These are phyloP conservation scores for Paecilomyces formosus DNA, from an alignment of 2,329 filamentous ascomycete species.

Conservation along the genomic window DNA sequence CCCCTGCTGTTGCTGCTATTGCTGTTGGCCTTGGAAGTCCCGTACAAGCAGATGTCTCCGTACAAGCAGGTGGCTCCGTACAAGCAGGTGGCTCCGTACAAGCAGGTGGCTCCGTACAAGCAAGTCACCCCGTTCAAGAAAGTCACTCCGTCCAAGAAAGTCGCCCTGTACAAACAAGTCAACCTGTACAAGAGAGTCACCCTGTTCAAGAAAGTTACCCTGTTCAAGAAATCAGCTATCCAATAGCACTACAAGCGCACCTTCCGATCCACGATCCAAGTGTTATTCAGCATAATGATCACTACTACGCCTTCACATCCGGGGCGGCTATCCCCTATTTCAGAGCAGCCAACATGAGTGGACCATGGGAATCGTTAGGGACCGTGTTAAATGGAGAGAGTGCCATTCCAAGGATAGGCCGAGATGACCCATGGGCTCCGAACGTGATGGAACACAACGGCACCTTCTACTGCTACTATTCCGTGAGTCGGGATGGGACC, in stretches of 20 bases:
- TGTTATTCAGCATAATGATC: neutral
- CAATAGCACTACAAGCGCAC: neutral
- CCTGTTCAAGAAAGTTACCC: no score
- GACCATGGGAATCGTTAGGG: conserved; percentile 8
- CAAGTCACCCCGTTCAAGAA: no score
- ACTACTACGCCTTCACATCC: neutral
- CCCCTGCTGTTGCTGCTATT: neutral
- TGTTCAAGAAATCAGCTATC: no score
- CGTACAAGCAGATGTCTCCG: no score
- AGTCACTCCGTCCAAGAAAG: no score
- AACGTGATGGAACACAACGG: conserved; percentile 51
- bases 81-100: no score
- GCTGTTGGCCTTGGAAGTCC: neutral
- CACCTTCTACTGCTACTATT: conserved; percentile 59
- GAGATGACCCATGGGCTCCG: conserved; percentile 45
- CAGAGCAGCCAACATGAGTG: neutral
- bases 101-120: no score
- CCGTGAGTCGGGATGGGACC: conserved; percentile 54
- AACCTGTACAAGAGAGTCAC: no score
- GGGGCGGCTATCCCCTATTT: neutral
- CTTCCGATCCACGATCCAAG: neutral
- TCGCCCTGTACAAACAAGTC: no score
- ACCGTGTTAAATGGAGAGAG: conserved; percentile 22
- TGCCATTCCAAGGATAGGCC: conserved; percentile 25
- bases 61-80: no score